These are phyloP conservation scores for Coemansia interrupta DNA, from an alignment of 192 early-diverging fungal species.

Conservation along the genomic window DNA sequence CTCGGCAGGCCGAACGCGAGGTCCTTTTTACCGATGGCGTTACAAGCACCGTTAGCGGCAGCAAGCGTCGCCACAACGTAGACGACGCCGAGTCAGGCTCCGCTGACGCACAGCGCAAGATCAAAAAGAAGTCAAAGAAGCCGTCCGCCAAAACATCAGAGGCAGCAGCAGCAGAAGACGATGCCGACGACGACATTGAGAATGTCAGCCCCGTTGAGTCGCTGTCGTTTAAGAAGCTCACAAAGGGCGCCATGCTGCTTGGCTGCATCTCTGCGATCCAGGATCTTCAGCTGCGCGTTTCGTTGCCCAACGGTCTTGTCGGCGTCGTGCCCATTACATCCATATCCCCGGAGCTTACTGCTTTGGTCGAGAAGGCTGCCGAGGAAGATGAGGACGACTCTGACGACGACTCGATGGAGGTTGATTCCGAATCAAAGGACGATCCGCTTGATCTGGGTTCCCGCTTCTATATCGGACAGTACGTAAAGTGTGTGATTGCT, in stretches of 20 bases:
- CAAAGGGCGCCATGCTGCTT: slow-evolving; percentile 69
- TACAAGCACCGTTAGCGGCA: slow-evolving; percentile 44
- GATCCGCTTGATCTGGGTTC: slow-evolving; percentile 64
- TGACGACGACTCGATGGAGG: slow-evolving; percentile 45
- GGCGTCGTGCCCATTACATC: slow-evolving; percentile 86
- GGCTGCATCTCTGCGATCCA: slow-evolving; percentile 78
- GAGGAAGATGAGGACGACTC: slow-evolving; percentile 58
- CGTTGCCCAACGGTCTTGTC: slow-evolving; percentile 79
- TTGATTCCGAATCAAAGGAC: slow-evolving; percentile 38
- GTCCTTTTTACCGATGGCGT: slow-evolving; percentile 55
- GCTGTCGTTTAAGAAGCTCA: slow-evolving; percentile 58
- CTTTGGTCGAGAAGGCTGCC: slow-evolving; percentile 66
- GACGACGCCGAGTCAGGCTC: slow-evolving; percentile 11
- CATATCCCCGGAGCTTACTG: slow-evolving; percentile 71
- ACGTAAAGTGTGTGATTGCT: slow-evolving; percentile 70
- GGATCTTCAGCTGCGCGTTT: slow-evolving; percentile 75
- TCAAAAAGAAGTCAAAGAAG: slow-evolving; percentile 30
- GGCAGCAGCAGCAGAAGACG: background rate
- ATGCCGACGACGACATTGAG: slow-evolving; percentile 21
- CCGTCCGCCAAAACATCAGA: background rate
- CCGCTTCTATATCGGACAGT: slow-evolving; percentile 80
- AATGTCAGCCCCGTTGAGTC: slow-evolving; percentile 29
- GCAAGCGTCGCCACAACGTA: slow-evolving; percentile 57
- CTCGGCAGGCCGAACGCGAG: slow-evolving; percentile 71
- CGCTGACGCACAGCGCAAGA: slow-evolving; percentile 24